Evolutionary conservation across 768 basidiomycete species (phyloP), one percentile per base, ranked within the genome.

Genomic region (Hypholoma fasciculare): DNA sequence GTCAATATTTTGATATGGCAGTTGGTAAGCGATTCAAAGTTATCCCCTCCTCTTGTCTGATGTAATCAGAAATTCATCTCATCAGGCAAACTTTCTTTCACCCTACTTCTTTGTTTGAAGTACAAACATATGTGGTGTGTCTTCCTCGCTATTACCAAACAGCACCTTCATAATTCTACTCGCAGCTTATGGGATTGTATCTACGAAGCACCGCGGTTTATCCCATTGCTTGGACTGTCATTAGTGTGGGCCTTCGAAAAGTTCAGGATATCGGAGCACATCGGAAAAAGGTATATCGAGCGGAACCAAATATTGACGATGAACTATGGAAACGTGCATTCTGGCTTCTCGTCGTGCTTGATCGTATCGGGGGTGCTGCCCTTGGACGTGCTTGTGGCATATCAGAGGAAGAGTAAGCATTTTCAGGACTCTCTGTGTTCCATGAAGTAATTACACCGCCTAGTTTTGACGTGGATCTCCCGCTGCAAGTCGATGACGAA

Each of bases 381-480:
- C 68, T 87, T 39, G 89, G 89, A 14, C 74, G 88, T 26, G 74
- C 84, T 13, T 83, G 81, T 57, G 77, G 78, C 37, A 68, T 83
- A 37, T 79, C 79, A 26, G 85, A 89, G 66, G 88, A 89, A 74
- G 88, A 90, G 88, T 90, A 59, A 72, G 82, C 67, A 12, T 30
- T 17, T 1, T 39, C 48, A 47, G 37, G 30, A 19, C 16, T 30
- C 27, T 23, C 30, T 34, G 30, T 34, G 9, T 42, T 61, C 46
- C 38, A 17, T 38, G 17, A 26, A 43, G 52, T 40, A 56, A 52
- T 17, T 11, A 49, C 39, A 16, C 14, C 34, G 40, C 39, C 14
- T 61, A 94, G 92, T 69, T 92, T 92, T 67, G 94, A 96, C 67
- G 75, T 89, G 26, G 92, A 92, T 47, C 74, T 90, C 36, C 91